Base-by-base conservation (phyloP, 2,329 filamentous ascomycete species). In the Colletotrichum tamarilloi region DNA sequence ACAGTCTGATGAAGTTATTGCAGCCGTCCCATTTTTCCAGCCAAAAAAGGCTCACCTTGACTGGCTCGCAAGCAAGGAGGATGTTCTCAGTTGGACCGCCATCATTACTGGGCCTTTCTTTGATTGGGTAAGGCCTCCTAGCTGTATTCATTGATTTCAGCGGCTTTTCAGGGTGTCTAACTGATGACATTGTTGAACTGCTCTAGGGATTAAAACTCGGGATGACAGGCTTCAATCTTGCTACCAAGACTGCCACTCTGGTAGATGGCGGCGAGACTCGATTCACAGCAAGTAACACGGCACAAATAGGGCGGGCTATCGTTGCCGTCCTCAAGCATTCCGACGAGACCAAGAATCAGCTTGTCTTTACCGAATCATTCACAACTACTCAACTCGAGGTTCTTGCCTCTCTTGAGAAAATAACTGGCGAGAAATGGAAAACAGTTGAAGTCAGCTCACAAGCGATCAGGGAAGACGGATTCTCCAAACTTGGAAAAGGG, bases 71-170 rank as follows among this genome's bases (percentile, higher is more conserved):
- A 35, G 53, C 22, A 68, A 75, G 30, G 74, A 86, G 70, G 75
- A 77, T 1, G 77, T 77, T 0, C 84, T 91, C 74, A 84, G 80
- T 68, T 91, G 88, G 88, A 89, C 86, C 1, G 85, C 80, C 16
- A 79, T 91, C 8, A 83, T 87, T 4, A 84, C 82, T 4, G 87
- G 88, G 0, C 82, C 83, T 3, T 87, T 90, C 77, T 88, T 90
- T 76, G 88, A 90, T 77, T 88, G 85, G 86, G 76, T 56, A 66
- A 42, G 35, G 38, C 2, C 9, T 38, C 5, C n/a, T 42, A 8
- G 32, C 14, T 64, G 32, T 26, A 3, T 46, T 35, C 42, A 28
- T 57, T 12, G 49, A 24, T 8, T 84, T 84, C 14, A 26, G 30
- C 49, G 7, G 22, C 7, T 52, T 11, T 12, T 11, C 49, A n/a